These are phyloP conservation scores for Obelidium mucronatum DNA, from an alignment of 192 early-diverging fungal species.

Conservation along the genomic window DNA sequence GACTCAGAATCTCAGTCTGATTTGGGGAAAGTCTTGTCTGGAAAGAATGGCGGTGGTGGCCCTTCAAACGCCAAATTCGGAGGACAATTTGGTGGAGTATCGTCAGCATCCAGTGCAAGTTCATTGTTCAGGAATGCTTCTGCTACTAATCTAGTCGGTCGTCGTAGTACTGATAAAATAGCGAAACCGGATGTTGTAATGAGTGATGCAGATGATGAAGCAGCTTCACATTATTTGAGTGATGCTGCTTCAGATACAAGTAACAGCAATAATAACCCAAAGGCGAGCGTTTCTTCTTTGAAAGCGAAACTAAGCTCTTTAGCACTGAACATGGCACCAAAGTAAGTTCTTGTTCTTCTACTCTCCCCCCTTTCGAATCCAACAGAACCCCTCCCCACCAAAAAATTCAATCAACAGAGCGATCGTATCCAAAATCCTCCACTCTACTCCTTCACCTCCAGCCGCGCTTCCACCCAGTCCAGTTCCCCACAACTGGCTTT, in stretches of 20 bases:
- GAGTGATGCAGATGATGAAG: conserved; percentile 2
- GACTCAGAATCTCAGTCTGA: not conserved
- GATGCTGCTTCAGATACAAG: not conserved
- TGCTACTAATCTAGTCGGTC: not conserved
- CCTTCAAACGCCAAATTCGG: not conserved
- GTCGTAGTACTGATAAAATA: not conserved
- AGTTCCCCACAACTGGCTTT: not conserved
- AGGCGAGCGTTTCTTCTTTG: not conserved
- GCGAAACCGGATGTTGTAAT: not conserved
- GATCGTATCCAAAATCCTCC: not conserved
- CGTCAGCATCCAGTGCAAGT: not conserved
- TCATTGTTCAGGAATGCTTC: not conserved
- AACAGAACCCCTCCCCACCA: too few relatives aligned
- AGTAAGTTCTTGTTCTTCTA: not conserved
- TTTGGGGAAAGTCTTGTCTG: not conserved
- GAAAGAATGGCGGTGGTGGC: not conserved
- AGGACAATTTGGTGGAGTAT: not conserved
- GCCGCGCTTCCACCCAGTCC: not conserved
- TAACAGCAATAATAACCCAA: not conserved
- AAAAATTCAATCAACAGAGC: too few relatives aligned
- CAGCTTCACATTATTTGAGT: not conserved
- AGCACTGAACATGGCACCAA: not conserved
- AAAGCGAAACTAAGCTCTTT: not conserved
- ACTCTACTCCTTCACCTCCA: not conserved
- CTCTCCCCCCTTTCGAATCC: too few relatives aligned